Evolutionary conservation across 129 eudicot species (phyloP), one percentile per base, ranked within the genome.

Genomic region (Artemisia argyi): DNA sequence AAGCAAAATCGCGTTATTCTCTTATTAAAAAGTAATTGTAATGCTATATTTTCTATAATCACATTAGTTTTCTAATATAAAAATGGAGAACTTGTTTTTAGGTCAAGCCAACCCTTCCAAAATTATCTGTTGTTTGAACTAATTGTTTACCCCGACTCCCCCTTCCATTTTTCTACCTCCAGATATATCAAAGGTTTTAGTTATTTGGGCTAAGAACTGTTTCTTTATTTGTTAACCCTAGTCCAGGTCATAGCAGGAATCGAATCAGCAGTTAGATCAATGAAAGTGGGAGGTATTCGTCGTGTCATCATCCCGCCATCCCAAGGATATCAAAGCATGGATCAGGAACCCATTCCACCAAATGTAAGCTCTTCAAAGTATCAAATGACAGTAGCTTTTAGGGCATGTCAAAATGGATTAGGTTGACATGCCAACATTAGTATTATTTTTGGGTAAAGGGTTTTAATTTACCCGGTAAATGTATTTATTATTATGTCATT

Each of bases 301-400:
- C 83, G 98, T 24, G 92, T 93, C 42, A 68, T 93, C 61, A 87
- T 93, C 76, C 98, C 98, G 6, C 96, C 98, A 57, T 87, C 95
- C 3, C 89, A 89, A 85, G 98, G 98, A 71, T 92, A 92, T 80
- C 96, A 92, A 69, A 89, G 80, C 78, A 87, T 86, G 71, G 81
- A 76, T 56, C 98, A 93, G 76, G 98, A 93, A 80, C 98, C 98
- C 18, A 55, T 90, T 63, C 98, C 98, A 52, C 98, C 98, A 71
- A 77, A 93, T 70, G 98, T 89, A 81, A 35, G 92, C 74, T 71
- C 51, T 53, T 18, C 0, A n/a, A 69, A 55, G 22, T 49, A 18
- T 51, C 70, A 68, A 59, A 61, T 11, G 14, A 28, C 32, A 28
- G 17, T 73, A 2, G 68, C 14, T 52, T 49, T 61, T 70, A 20